Percentiles rank a stretch among this genome's conserved stretches.
These are phyloP conservation scores for Collybia sordida DNA, from an alignment of 768 basidiomycete genomes.

Conservation along the genomic window DNA sequence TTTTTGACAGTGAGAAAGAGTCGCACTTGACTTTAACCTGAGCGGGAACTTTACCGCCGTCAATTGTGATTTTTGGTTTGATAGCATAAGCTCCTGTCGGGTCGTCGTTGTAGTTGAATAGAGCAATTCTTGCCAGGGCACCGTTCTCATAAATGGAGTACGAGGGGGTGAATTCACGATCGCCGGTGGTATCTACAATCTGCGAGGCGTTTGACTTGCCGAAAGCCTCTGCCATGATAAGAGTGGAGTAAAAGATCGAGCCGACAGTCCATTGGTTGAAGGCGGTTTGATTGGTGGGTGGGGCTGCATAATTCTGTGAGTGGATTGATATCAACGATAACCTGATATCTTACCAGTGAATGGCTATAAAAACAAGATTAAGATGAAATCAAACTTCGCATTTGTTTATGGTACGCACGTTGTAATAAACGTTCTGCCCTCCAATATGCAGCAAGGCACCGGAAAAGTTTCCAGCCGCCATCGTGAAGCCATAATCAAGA, in stretches of 20 bases:
- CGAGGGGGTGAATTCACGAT: slow-evolving; percentile 55
- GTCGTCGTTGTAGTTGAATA: slow-evolving; percentile 77
- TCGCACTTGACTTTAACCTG: slow-evolving; percentile 57
- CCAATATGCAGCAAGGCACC: slow-evolving; percentile 59
- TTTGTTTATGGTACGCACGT: slow-evolving; percentile 39
- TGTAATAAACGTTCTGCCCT: slow-evolving; percentile 69
- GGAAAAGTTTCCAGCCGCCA: slow-evolving; percentile 59
- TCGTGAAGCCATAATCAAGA: slow-evolving; percentile 61
- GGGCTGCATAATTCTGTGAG: slow-evolving; percentile 21
- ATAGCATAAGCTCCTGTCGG: slow-evolving; percentile 54
- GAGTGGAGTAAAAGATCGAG: slow-evolving; percentile 63
- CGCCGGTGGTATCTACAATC: slow-evolving; percentile 63
- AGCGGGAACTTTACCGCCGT: slow-evolving; percentile 43
- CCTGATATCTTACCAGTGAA: slow-evolving; percentile 48
- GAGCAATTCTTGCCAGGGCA: slow-evolving; percentile 54
- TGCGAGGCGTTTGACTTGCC: slow-evolving; percentile 63
- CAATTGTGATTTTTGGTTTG: slow-evolving; percentile 48
- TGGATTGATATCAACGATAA: not conserved
- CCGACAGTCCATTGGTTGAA: slow-evolving; percentile 75
- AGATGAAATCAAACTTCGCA: slow-evolving; percentile 21
- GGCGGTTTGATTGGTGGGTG: slow-evolving; percentile 52
- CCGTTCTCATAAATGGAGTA: slow-evolving; percentile 79
- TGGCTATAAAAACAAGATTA: slow-evolving; percentile 50
- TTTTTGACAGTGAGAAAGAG: not conserved
- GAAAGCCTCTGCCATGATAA: slow-evolving; percentile 63